A percentile compares a stretch with the other conserved stretches of the same genome.
These are phyloP conservation scores for Thalassiosira livingstoniorum DNA, from an alignment of 352 stramenopile genomes.

Conservation along the genomic window DNA sequence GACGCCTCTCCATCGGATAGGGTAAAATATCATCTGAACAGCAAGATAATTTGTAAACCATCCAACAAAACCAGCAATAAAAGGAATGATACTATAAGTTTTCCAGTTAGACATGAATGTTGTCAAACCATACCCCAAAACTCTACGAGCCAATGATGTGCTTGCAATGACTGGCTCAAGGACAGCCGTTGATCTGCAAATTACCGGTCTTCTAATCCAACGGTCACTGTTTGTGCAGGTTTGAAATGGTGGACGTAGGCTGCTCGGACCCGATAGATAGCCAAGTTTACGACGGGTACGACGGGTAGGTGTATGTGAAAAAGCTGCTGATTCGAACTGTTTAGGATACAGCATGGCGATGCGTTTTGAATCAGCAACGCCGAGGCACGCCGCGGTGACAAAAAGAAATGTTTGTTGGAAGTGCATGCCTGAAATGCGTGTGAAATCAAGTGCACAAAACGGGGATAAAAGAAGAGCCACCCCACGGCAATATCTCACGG, in stretches of 20 bases:
- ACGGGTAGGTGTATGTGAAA: constrained; percentile 11
- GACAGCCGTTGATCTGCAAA: constrained; percentile 13
- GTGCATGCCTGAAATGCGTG: too few relatives aligned
- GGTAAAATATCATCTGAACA: constrained; percentile 98
- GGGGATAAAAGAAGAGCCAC: too few relatives aligned
- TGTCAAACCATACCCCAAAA: constrained; percentile 44
- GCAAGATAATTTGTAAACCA: constrained; percentile 85
- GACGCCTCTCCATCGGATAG: constrained; percentile 91
- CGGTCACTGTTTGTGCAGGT: too few relatives aligned
- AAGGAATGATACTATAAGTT: constrained; percentile 55
- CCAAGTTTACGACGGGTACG: constrained; percentile 1
- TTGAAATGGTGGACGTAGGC: too few relatives aligned
- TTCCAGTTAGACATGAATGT: constrained; percentile 67
- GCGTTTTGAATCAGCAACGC: neutral
- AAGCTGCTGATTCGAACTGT: neutral
- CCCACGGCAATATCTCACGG: too few relatives aligned
- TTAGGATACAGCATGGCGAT: neutral
- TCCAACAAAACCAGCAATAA: constrained; percentile 71
- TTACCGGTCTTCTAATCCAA: constrained; percentile 25
- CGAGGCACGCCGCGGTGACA: neutral
- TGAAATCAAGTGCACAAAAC: too few relatives aligned
- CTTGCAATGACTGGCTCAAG: constrained; percentile 37
- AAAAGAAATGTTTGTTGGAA: too few relatives aligned
- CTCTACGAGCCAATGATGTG: constrained; percentile 22
- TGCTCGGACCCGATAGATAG: too few relatives aligned